Evolutionary conservation across 1,139 yeast species (phyloP), one percentile per base, ranked within the genome.

Genomic region (Yamadazyma sp.): DNA sequence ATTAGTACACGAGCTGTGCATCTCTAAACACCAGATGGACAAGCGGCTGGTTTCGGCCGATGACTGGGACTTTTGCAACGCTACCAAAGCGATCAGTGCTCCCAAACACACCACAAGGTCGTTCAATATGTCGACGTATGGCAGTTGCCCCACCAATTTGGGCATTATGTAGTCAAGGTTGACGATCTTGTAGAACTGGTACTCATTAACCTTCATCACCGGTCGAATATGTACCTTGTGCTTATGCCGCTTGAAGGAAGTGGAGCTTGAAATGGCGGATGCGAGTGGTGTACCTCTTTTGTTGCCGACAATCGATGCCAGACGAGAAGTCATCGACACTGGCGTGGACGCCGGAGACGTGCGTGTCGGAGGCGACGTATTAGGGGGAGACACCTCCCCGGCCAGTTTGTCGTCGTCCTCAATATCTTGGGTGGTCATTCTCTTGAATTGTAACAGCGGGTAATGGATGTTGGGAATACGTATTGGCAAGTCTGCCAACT

Each of bases 381-480:
- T 25, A 6, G 15, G 13, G 28, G 21, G 21, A 6, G 21, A 18
- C 21, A 18, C 21, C 7, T 18, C 21, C 21, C 21, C 21, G 8
- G 7, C 21, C 21, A 18, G 21, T 8, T 31, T 14, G n/a, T 37
- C 38, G 20, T 40, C 40, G 10, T 22, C 18, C 18, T 41, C 44
- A 13, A 40, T 30, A 28, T 40, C 43, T 6, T 26, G 15, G 2
- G 31, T 27, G 18, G 33, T 37, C 23, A 40, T 21, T 26, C 18
- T 14, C n/a, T 51, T 51, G 39, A 54, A 61, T 32, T 59, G 63
- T 15, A 62, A 42, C 3, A 61, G 53, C 2, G 61, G 59, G 38
- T 61, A 61, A 7, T 42, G 29, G 11, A 53, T 50, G 1, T 42
- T 23, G 1, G 65, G 65, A 11, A 60, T 56, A 18, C 45, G 45